A percentile compares a stretch with the other conserved stretches of the same genome.
Conservation (phyloP, 306 rosid species). For the Cicer pinnatifidum region DNA sequence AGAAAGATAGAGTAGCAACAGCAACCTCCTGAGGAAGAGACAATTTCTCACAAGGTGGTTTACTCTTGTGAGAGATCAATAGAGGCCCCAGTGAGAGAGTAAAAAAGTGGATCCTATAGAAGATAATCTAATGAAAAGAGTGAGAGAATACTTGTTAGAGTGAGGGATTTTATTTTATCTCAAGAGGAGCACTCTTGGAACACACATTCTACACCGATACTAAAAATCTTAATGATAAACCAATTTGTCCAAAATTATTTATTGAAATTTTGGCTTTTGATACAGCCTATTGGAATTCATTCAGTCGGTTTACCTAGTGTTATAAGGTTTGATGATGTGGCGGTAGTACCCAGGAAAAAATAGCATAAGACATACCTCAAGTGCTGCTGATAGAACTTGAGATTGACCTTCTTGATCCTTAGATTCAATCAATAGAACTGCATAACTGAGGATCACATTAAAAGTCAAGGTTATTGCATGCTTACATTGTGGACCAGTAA, state of each 20-base stretch:
- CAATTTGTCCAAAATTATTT: conserved; percentile 11
- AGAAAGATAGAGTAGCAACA: conserved; percentile 13
- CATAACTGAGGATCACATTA: conserved; percentile 64
- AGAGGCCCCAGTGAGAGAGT: background rate
- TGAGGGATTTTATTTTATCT: background rate
- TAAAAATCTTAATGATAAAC: background rate
- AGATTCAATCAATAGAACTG: conserved; percentile 73
- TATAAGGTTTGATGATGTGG: conserved; percentile 4
- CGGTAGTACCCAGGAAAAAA: conserved; percentile 21
- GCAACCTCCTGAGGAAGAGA: conserved; percentile 13
- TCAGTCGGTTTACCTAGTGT: conserved; percentile 1
- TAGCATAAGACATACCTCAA: conserved; percentile 63
- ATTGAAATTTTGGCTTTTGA: conserved; percentile 17
- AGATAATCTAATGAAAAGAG: background rate
- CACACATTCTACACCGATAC: background rate
- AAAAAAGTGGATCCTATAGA: background rate
- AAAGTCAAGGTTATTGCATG: conserved; percentile 41
- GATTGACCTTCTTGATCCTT: conserved; percentile 92
- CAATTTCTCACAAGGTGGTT: conserved; percentile 8
- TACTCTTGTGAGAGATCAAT: conserved; percentile 16
- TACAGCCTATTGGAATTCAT: conserved; percentile 27
- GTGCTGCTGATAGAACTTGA: conserved; percentile 93
- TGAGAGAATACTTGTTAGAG: background rate
- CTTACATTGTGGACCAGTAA: conserved; percentile 33
- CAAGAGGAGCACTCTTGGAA: background rate